Conservation (phyloP, 352 stramenopile species). For the Phytopythium cucurbitacearum region DNA sequence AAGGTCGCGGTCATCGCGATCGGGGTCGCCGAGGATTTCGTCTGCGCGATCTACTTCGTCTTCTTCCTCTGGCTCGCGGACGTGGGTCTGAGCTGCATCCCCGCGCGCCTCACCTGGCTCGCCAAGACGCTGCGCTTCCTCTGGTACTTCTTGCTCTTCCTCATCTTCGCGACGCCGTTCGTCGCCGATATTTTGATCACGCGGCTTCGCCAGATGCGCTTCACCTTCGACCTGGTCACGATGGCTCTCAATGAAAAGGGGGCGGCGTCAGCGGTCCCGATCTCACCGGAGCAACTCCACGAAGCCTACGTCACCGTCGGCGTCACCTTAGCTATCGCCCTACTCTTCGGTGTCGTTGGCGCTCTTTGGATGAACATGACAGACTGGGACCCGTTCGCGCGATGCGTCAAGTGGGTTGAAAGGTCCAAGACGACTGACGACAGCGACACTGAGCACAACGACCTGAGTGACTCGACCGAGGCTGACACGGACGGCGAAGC, state of each 20-base stretch:
- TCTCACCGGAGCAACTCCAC: conserved; percentile 14
- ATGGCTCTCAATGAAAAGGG: conserved; percentile 29
- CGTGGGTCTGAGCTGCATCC: conserved; percentile 4
- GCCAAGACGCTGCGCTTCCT: conserved; percentile 1
- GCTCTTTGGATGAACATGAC: conserved; percentile 1
- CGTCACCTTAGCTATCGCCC: conserved; percentile 5
- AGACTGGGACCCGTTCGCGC: conserved; percentile 4
- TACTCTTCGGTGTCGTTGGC: conserved; percentile 11
- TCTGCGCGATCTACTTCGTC: conserved; percentile 26
- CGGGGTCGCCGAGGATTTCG: conserved; percentile 18
- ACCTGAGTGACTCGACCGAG: not conserved
- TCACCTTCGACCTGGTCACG: conserved; percentile 25
- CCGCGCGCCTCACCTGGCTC: not conserved
- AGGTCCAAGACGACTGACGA: not conserved
- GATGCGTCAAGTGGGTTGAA: not conserved
- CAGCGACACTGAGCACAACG: too few relatives aligned
- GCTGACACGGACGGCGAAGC: not conserved
- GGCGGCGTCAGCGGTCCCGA: conserved; percentile 14
- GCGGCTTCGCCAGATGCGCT: conserved; percentile 23
- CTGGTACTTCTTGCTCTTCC: conserved; percentile 12
- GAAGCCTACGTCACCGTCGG: conserved; percentile 12
- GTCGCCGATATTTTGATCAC: conserved; percentile 24
- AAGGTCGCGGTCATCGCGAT: conserved; percentile 11
- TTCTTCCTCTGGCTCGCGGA: conserved; percentile 17
- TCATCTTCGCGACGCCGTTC: conserved; percentile 17